These are phyloP conservation scores for Boehmeria nivea DNA, from an alignment of 306 rosid species.

Conservation along the genomic window DNA sequence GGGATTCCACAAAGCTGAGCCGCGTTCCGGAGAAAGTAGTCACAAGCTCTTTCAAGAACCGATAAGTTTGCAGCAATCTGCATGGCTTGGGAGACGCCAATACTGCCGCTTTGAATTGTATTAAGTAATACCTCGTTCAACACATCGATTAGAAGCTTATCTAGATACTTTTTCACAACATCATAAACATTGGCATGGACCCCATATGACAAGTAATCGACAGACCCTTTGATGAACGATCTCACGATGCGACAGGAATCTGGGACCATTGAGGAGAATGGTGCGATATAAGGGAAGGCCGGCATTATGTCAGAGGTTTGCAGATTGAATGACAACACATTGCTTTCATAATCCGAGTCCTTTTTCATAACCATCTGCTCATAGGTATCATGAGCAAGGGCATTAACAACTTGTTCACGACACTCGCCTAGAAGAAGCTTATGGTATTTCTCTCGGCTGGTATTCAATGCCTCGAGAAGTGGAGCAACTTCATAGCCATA, in stretches of 20 bases:
- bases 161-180: conserved; percentile 58
- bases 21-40: conserved; percentile 67
- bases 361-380: conserved; percentile 86
- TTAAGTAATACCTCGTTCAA: conserved; percentile 62
- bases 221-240: conserved; percentile 79
- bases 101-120: conserved; percentile 46
- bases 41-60: conserved; percentile 86
- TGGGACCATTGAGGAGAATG: conserved; percentile 90
- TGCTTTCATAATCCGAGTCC: conserved; percentile 65
- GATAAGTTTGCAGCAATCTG: conserved; percentile 91
- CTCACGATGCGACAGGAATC: conserved; percentile 66
- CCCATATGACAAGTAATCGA: conserved; percentile 73
- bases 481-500: conserved; percentile 77
- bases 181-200: conserved; percentile 41
- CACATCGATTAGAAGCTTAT: conserved; percentile 63
- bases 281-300: conserved; percentile 82
- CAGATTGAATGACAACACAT: conserved; percentile 60
- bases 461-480: conserved; percentile 62
- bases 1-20: conserved; percentile 61
- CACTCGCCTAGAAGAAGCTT: conserved; percentile 72
- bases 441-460: conserved; percentile 58
- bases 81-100: conserved; percentile 83
- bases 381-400: conserved; percentile 58
- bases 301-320: conserved; percentile 77
- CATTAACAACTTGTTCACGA: conserved; percentile 39